Percentiles rank a stretch among this genome's conserved stretches.
Conservation (phyloP, 768 basidiomycete species). For the Gautieria morchelliformis region DNA sequence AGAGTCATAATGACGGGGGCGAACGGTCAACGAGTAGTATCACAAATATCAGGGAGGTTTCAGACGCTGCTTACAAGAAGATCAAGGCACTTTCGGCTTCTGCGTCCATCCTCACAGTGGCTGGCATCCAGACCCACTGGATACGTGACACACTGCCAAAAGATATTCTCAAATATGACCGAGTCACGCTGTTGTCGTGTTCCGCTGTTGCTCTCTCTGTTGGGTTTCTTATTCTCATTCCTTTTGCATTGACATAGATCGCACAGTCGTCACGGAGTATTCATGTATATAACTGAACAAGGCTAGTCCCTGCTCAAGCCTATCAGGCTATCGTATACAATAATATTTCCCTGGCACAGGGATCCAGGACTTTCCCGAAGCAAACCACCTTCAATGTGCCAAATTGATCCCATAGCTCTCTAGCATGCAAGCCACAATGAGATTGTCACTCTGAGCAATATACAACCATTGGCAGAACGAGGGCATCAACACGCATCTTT, state of each 20-base stretch:
- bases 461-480: too few species aligned
- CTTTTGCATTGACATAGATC: neutral
- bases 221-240: neutral
- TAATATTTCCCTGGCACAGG: too few species aligned
- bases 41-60: neutral
- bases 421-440: too few species aligned
- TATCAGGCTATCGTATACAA: too few species aligned
- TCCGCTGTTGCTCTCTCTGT: neutral
- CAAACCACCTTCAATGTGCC: too few species aligned
- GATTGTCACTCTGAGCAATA: too few species aligned
- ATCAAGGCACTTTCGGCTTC: neutral
- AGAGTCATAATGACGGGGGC: too few species aligned
- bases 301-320: neutral
- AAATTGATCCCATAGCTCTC: too few species aligned
- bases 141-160: neutral
- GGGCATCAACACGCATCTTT: too few species aligned
- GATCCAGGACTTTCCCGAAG: too few species aligned
- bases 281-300: neutral
- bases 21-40: neutral
- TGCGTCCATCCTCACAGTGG: neutral
- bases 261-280: neutral
- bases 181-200: neutral
- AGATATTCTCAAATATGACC: neutral
- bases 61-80: neutral
- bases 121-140: neutral